A percentile compares a stretch with the other conserved stretches of the same genome.
Evolutionary conservation across 805 yeast genomes (phyloP).

Genomic region (Candida easanensis): DNA sequence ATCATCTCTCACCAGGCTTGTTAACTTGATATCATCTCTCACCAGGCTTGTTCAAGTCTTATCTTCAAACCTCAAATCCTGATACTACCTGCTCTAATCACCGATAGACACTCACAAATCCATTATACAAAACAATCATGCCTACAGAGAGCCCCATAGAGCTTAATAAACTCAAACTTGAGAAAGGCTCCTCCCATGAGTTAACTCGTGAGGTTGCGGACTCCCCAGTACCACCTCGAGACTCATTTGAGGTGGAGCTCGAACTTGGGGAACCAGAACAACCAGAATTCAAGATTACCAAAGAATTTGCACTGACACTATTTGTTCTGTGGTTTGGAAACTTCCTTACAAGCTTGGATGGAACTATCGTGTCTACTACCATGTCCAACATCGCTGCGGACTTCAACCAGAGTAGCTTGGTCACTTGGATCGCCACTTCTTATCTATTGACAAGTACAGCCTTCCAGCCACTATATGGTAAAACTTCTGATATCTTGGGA

Average conservation of each 20-base stretch:
- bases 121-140: background rate
- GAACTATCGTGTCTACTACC: conserved; percentile 59
- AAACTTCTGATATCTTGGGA: conserved; percentile 64
- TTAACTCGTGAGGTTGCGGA: conserved; percentile 6
- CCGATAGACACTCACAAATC: too few species aligned
- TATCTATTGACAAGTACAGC: conserved; percentile 68
- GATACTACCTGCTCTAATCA: too few species aligned
- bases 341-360: conserved; percentile 54
- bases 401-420: conserved; percentile 46
- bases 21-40: too few species aligned
- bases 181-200: conserved; percentile 1
- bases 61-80: too few species aligned
- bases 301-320: conserved; percentile 14
- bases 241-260: conserved; percentile 11
- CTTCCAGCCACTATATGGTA: conserved; percentile 73
- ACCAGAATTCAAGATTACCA: conserved; percentile 10
- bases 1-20: too few species aligned
- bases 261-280: background rate
- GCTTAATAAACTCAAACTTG: conserved; percentile 1
- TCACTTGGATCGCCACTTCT: conserved; percentile 73
- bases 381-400: conserved; percentile 59
- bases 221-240: background rate
- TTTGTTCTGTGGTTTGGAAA: conserved; percentile 42
- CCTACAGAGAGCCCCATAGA: conserved; percentile 1
- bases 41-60: too few species aligned